Evolutionary conservation across 2,329 filamentous ascomycete genomes (phyloP), one percentile per base, ranked within the genome.

Genomic region (Botrytis elliptica): DNA sequence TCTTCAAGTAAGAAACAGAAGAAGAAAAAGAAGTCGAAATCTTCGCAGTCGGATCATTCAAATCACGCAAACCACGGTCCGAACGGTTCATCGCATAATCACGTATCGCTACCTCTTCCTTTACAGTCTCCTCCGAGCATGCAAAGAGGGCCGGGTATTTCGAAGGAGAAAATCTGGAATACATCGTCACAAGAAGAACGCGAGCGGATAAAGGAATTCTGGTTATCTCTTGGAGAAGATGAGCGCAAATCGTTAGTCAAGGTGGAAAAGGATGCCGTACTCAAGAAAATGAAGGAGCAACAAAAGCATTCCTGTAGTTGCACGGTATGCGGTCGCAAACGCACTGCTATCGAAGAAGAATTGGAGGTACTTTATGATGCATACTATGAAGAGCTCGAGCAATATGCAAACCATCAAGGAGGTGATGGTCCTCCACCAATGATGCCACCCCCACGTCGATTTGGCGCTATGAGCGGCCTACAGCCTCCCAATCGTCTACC

Each of bases 241-340:
- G 95, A 98, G 82, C 93, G 96, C 79, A 96, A 97, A 82, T 96
- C 93, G 25, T 86, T 99, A 65, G 94, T 99, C 81, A 98, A 98
- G 84, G 95, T 99, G 44, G 96, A 99, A 84, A 99, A 99, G 84
- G 95, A 99, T 83, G 95, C 96, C 12, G 96, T 99, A 0, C 85
- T 99, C 73, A 94, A 93, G 81, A 99, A 99, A 86, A 99, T 99
- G 96, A 99, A 99, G 86, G 96, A 99, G 83, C 96, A 99, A 83
- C 96, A 99, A 83, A 98, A 98, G 84, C 95, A 98, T 82, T 98
- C 95, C 3, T 99, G 96, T 86, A 98, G 95, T 82, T 99, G 96
- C 83, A 97, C 94, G 7, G 95, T 99, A 59, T 99, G 96, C 83
- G 96, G 96, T 71, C 90, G 96, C 77, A 99, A 99, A 85, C 90